Evolutionary conservation across 2,329 filamentous ascomycete species (phyloP).

Genomic region (Alternaria gaisen): DNA sequence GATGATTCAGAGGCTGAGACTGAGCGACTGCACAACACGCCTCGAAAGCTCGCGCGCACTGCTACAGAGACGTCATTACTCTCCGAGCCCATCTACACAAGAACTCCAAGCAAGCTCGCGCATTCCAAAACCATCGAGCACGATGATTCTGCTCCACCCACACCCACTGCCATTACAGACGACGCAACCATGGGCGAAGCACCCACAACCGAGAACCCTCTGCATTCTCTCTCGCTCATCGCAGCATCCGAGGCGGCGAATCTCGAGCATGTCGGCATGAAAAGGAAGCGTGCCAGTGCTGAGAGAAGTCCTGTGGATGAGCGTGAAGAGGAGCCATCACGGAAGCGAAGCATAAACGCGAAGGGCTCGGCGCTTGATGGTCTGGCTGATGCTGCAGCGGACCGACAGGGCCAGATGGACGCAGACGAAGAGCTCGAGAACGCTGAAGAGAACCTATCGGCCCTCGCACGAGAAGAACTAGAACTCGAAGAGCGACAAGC

Average conservation of each 20-base stretch:
- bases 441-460: constrained; percentile 46
- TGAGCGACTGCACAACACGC: constrained; percentile 90
- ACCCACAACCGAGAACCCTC: constrained; percentile 31
- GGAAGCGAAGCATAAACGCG: constrained; percentile 47
- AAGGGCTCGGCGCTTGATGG: constrained; percentile 38
- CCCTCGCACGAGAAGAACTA: constrained; percentile 42
- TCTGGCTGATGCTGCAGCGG: constrained; percentile 40
- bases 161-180: constrained; percentile 33
- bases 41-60: constrained; percentile 65
- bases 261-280: constrained; percentile 47
- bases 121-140: constrained; percentile 45
- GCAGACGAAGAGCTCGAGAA: constrained; percentile 64
- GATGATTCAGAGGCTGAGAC: constrained; percentile 89
- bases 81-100: constrained; percentile 44
- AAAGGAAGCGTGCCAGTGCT: constrained; percentile 57
- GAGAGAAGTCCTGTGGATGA: constrained; percentile 52
- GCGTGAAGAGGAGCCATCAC: constrained; percentile 46
- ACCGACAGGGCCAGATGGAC: constrained; percentile 40
- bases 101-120: constrained; percentile 50
- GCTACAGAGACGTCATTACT: constrained; percentile 45
- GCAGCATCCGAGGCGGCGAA: constrained; percentile 45
- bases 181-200: constrained; percentile 28
- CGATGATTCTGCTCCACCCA: constrained; percentile 40
- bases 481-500: constrained; percentile 48
- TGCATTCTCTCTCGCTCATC: constrained; percentile 44